A percentile compares a stretch with the other conserved stretches of the same genome.
Conservation (phyloP, 768 basidiomycete species). For the Xanthoconium purpureum region DNA sequence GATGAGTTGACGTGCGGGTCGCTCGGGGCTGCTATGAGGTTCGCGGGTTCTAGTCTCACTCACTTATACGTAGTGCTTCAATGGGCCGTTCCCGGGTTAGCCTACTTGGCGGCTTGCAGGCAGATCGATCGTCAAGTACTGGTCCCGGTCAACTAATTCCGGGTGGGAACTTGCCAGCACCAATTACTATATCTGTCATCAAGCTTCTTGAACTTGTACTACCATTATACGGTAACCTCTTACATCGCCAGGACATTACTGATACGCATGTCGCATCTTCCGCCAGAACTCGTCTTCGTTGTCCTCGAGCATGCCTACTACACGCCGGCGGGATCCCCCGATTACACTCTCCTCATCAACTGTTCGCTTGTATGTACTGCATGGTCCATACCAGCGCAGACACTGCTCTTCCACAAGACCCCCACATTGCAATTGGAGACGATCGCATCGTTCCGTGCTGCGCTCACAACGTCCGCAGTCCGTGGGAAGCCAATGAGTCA, state of each 20-base stretch:
- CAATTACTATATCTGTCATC: too few species aligned
- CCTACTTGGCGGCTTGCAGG: too few species aligned
- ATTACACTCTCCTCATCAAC: slow-evolving; percentile 19
- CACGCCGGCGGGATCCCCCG: slow-evolving; percentile 10
- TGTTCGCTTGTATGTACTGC: slow-evolving; percentile 27
- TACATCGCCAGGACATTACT: not conserved
- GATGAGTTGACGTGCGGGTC: too few species aligned
- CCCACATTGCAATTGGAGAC: slow-evolving; percentile 1
- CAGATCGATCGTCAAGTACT: too few species aligned
- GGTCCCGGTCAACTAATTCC: too few species aligned
- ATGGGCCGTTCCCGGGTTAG: too few species aligned
- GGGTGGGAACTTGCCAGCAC: too few species aligned
- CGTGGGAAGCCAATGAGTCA: slow-evolving; percentile 15
- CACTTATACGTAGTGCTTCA: too few species aligned
- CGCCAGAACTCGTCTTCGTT: slow-evolving; percentile 21
- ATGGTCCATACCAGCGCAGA: slow-evolving; percentile 30
- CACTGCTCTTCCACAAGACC: slow-evolving; percentile 28
- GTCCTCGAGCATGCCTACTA: slow-evolving; percentile 29
- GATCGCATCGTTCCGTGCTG: slow-evolving; percentile 15
- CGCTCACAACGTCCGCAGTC: slow-evolving; percentile 13
- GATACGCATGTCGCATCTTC: slow-evolving; percentile 14
- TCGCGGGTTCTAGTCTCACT: not conserved
- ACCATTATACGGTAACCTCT: too few species aligned
- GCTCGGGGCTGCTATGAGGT: not conserved
- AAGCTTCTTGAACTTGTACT: too few species aligned